Base-by-base conservation (phyloP, 768 basidiomycete genomes). In the Saitozyma sp. region DNA sequence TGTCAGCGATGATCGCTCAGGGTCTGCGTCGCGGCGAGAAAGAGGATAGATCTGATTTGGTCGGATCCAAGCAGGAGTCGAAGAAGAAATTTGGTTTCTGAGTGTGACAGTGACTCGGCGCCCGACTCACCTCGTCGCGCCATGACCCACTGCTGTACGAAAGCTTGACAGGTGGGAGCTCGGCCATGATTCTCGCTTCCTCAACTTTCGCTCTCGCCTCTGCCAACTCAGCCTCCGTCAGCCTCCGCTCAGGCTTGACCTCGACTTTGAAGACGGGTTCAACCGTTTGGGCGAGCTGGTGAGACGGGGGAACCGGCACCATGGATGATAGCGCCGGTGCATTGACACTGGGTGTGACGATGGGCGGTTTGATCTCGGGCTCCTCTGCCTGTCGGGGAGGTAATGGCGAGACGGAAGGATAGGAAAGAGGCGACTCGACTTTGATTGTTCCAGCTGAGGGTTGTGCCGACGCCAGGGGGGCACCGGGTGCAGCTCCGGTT, bases 171-270 rank as follows among this genome's bases (percentile, higher is more conserved):
- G 42, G 29, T 13, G 71, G 72, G 14, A 74, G 46, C 49, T 74
- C 72, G n/a, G 60, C 54, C 48, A 70, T 17, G 8, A 74, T 67
- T 58, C 65, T 62, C 19, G 50, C 53, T 63, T 74, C 72, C 10
- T 63, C 65, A 20, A 64, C 65, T 52, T 61, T 64, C 6, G 42
- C 41, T 49, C 52, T 62, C 45, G 14, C 20, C 48, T 68, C 67
- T 19, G 62, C 64, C 40, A 69, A 6, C 29, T 70, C 64, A 16
- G 42, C 62, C 40, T 65, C 68, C 8, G 48, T 64, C 1, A 49
- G 14, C 37, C 14, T 42, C 8, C 39, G 42, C 16, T 38, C 19
- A 8, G 20, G 14, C 9, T 51, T 13, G n/a, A 48, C 56, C 16
- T 13, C 52, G 5, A 41, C 59, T 39, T 50, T 52, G 52, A 43